These are phyloP conservation scores for Orychophragmus violaceus DNA, from an alignment of 345 rosid genomes.

Conservation along the genomic window DNA sequence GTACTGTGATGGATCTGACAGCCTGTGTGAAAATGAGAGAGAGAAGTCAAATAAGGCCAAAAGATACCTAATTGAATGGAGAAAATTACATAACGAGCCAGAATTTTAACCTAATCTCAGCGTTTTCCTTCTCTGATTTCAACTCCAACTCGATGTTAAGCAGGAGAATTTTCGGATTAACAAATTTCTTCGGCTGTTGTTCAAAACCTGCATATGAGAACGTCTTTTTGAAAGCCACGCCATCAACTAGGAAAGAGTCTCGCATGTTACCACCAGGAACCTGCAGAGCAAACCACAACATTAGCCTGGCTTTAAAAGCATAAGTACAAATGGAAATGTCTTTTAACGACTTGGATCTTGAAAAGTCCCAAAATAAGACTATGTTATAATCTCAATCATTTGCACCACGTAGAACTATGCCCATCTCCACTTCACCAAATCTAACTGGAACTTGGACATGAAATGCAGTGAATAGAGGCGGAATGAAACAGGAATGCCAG, in stretches of 20 bases:
- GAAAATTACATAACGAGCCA: neutral
- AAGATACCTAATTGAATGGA: neutral
- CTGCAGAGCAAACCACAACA: constrained; percentile 35
- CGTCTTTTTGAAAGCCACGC: constrained; percentile 99
- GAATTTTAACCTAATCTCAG: constrained; percentile 74
- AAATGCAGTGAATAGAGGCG: neutral
- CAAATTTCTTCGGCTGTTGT: constrained; percentile 95
- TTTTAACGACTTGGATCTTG: neutral
- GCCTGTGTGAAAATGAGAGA: constrained; percentile 39
- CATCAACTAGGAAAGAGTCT: constrained; percentile 92
- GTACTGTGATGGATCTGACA: constrained; percentile 91
- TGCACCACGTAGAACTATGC: neutral
- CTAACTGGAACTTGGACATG: neutral
- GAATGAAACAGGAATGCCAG: neutral
- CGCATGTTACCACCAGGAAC: constrained; percentile 98
- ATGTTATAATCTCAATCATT: neutral
- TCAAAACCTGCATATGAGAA: constrained; percentile 99
- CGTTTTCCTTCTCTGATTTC: constrained; percentile 99
- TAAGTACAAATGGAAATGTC: neutral
- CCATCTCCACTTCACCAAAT: neutral
- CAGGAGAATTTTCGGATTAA: constrained; percentile 72
- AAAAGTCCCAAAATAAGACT: neutral
- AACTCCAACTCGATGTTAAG: constrained; percentile 90
- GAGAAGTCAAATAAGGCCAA: constrained; percentile 6
- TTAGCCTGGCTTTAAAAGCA: neutral